phyloP scores from a whole-genome alignment of 2,329 filamentous ascomycete genomes.

The Alternaria gansuensis region DNA sequence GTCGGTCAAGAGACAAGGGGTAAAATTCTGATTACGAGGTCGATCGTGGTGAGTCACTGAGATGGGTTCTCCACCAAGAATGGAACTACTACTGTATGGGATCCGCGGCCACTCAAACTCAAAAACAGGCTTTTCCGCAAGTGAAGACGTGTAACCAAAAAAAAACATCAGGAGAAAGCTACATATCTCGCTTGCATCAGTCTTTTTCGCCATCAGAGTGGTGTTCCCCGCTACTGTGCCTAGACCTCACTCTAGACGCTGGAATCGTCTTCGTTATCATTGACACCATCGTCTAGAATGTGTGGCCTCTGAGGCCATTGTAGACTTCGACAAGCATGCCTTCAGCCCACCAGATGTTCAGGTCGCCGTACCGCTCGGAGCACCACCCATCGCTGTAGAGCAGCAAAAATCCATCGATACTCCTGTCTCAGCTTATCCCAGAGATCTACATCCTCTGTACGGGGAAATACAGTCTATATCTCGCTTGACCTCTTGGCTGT shows the following conservation, averaged over 20 bases:
- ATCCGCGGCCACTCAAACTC: too few species aligned
- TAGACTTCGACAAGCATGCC: slow-evolving; percentile 41
- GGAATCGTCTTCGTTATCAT: slow-evolving; percentile 12
- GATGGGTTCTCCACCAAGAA: background rate
- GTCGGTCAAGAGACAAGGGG: background rate
- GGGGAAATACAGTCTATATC: slow-evolving; percentile 17
- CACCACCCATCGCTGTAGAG: slow-evolving; percentile 46
- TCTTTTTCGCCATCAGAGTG: background rate
- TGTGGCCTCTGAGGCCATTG: slow-evolving; percentile 32
- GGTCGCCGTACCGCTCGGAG: slow-evolving; percentile 37
- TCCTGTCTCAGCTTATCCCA: slow-evolving; percentile 27
- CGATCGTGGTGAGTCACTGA: background rate
- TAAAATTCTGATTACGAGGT: background rate
- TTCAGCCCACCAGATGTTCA: slow-evolving; percentile 39
- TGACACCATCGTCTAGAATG: slow-evolving; percentile 24
- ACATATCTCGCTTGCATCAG: too few species aligned
- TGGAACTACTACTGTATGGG: too few species aligned
- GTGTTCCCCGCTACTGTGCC: too few species aligned
- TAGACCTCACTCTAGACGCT: background rate
- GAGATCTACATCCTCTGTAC: slow-evolving; percentile 18
- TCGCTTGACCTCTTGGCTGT: slow-evolving; percentile 17
- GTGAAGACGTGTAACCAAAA: too few species aligned
- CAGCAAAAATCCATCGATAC: slow-evolving; percentile 40
- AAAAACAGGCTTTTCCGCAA: too few species aligned
- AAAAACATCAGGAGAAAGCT: too few species aligned